Base-by-base conservation (phyloP, 257 asterid species). In the Lantana camara region DNA sequence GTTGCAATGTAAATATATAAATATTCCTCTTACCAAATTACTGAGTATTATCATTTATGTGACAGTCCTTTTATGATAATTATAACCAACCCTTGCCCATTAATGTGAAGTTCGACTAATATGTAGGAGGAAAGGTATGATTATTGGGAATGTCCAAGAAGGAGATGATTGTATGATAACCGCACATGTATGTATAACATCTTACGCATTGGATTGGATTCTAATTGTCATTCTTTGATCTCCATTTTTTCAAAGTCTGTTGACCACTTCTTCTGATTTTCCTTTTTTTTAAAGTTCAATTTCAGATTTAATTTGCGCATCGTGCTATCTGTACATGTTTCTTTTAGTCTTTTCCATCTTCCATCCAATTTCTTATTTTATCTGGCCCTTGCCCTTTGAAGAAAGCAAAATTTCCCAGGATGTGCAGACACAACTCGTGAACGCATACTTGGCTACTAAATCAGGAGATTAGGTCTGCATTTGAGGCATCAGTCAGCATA, bases 71-170 rank as follows among this genome's bases (percentile, higher is more conserved):
- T n/a, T n/a, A n/a, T n/a, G n/a, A n/a, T n/a, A n/a, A n/a, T n/a
- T n/a, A n/a, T n/a, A n/a, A n/a, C n/a, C n/a, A n/a, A n/a, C n/a
- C n/a, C n/a, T n/a, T n/a, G n/a, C n/a, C n/a, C n/a, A n/a, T n/a
- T n/a, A n/a, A n/a, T n/a, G n/a, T n/a, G n/a, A n/a, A n/a, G n/a
- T n/a, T n/a, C n/a, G n/a, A n/a, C n/a, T 67, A 55, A 66, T 64
- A 11, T 71, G 67, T 82, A 94, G 96, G 95, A 86, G 99, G 71
- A 94, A 88, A 82, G 96, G 99, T 64, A 75, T n/a, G n/a, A n/a
- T n/a, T n/a, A n/a, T n/a, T n/a, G n/a, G n/a, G n/a, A n/a, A n/a
- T n/a, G n/a, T n/a, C 79, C 95, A 90, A 79, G 97, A 94, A 66
- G 97, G 81, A 70, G 99, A 94, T 58, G 97, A 88, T 74, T 88